Evolutionary conservation across 179 eudicot genomes (phyloP).

Genomic region (Drosera spatulata): DNA sequence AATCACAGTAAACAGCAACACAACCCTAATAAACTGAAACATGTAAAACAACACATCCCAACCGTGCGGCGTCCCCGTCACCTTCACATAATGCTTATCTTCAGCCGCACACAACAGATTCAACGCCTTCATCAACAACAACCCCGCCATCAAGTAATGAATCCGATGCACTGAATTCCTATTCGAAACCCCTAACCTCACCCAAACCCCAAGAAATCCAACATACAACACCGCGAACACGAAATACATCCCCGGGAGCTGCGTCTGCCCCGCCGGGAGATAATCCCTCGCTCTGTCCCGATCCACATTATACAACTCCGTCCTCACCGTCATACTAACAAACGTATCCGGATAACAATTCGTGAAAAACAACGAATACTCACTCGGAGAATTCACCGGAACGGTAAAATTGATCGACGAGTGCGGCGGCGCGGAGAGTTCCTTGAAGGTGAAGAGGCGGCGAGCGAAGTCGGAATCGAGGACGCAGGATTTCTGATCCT

Average conservation of each 20-base stretch:
- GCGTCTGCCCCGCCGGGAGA: no score
- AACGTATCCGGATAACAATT: no score
- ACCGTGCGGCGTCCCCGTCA: constrained; percentile 50
- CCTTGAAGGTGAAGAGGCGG: constrained; percentile 34
- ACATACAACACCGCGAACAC: constrained; percentile 30
- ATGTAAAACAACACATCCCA: constrained; percentile 64
- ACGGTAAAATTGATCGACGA: constrained; percentile 9
- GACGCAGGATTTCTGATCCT: constrained; percentile 32
- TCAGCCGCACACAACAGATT: constrained; percentile 57
- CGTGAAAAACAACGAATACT: constrained; percentile 49
- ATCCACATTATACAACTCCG: no score
- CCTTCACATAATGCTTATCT: constrained; percentile 45
- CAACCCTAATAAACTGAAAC: constrained; percentile 52
- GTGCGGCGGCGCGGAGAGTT: neutral
- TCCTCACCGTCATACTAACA: no score
- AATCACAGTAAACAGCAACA: constrained; percentile 52
- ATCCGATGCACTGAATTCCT: constrained; percentile 26
- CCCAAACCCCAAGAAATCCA: constrained; percentile 20
- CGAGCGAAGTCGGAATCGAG: constrained; percentile 30
- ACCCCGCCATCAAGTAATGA: constrained; percentile 51
- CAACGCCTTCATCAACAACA: constrained; percentile 37
- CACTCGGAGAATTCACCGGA: constrained; percentile 26
- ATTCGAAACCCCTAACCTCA: constrained; percentile 26
- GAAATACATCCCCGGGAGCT: constrained; percentile 30
- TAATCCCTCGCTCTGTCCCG: no score